A percentile compares a stretch with the other conserved stretches of the same genome.
These are phyloP conservation scores for Geum urbanum DNA, from an alignment of 306 rosid genomes.

Conservation along the genomic window DNA sequence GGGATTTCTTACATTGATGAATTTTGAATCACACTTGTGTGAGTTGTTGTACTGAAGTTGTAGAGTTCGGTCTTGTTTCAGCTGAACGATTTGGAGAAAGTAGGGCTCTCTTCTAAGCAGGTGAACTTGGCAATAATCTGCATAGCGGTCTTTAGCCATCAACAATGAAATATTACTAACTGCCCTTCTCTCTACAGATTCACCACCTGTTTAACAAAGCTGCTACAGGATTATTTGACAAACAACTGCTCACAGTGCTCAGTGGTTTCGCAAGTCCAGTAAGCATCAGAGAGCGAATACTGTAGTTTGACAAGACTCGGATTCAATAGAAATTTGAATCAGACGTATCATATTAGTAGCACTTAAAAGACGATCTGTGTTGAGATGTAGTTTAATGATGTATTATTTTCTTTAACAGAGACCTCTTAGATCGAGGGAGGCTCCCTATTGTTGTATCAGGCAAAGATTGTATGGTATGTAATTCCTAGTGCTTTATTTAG, in stretches of 20 bases:
- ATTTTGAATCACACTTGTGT: background rate
- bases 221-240: constrained; percentile 54
- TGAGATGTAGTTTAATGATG: background rate
- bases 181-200: constrained; percentile 33
- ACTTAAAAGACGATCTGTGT: background rate
- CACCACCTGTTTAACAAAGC: constrained; percentile 64
- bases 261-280: constrained; percentile 9
- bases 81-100: constrained; percentile 83
- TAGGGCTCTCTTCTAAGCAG: constrained; percentile 92
- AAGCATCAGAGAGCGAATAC: background rate
- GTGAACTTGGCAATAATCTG: constrained; percentile 23
- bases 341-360: background rate
- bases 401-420: background rate
- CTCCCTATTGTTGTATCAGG: background rate
- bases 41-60: constrained; percentile 12
- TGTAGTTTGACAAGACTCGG: background rate
- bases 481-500: background rate
- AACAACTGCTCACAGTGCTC: too few relatives aligned
- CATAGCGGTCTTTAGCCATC: background rate
- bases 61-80: constrained; percentile 30
- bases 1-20: background rate
- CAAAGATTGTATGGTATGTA: background rate
- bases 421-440: background rate
- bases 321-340: background rate
- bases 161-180: background rate